These are phyloP conservation scores for Alternaria viburni DNA, from an alignment of 2,329 filamentous ascomycete species.

Conservation along the genomic window DNA sequence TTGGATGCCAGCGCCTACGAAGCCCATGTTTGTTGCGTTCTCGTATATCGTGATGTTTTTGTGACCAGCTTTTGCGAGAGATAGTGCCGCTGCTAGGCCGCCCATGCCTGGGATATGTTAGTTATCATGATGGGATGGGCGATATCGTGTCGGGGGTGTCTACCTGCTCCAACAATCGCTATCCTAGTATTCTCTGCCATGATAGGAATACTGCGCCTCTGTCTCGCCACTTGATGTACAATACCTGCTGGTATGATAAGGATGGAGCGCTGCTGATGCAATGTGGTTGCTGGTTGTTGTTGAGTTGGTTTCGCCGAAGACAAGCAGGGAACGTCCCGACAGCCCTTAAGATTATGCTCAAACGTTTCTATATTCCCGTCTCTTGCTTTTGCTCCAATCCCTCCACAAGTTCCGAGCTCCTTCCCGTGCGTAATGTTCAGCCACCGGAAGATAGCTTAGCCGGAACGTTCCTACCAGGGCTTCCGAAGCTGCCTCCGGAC, in stretches of 20 bases:
- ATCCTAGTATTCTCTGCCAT: constrained; percentile 42
- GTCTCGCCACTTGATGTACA: neutral
- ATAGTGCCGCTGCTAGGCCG: constrained; percentile 73
- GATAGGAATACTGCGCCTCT: neutral
- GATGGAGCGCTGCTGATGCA: neutral
- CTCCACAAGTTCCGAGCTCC: constrained; percentile 3
- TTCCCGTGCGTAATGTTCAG: neutral
- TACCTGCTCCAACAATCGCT: constrained; percentile 44
- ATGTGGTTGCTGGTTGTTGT: neutral
- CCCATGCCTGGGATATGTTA: constrained; percentile 70
- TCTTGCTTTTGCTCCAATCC: neutral
- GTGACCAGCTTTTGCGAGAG: constrained; percentile 78
- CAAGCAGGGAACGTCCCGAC: neutral
- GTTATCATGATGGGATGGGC: neutral
- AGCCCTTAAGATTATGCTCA: neutral
- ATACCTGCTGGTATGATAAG: neutral
- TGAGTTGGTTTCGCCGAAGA: neutral
- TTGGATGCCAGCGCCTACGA: constrained; percentile 85
- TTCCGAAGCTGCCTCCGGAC: neutral
- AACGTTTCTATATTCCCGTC: neutral
- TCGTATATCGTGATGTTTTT: constrained; percentile 76
- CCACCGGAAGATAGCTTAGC: constrained; percentile 11
- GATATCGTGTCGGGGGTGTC: neutral
- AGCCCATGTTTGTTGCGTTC: constrained; percentile 73
- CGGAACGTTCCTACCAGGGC: neutral